Percentiles rank a stretch among this genome's conserved stretches.
phyloP scores from a whole-genome alignment of 306 rosid species.

The Medicago lupulina region DNA sequence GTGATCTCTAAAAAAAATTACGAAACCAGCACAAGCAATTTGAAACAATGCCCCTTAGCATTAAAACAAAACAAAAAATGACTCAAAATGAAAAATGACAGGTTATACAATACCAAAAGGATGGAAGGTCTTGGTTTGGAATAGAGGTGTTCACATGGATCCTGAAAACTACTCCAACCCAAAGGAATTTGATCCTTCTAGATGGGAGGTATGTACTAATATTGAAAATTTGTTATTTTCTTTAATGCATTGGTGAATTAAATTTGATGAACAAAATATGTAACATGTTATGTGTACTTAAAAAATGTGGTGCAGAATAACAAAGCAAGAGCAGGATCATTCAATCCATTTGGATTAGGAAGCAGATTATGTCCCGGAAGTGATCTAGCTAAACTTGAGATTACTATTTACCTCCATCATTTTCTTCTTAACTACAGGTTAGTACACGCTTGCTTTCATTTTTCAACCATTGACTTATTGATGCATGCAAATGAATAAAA shows the following conservation, averaged over 20 bases:
- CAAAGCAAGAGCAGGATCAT: constrained; percentile 59
- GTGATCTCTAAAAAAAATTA: not conserved
- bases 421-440: constrained; percentile 66
- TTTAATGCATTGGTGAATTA: not conserved
- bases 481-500: not conserved
- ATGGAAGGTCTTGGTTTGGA: constrained; percentile 78
- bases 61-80: not conserved
- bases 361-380: constrained; percentile 67
- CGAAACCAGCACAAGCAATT: not conserved
- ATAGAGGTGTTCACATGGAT: constrained; percentile 73
- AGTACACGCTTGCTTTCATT: not conserved
- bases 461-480: constrained; percentile 1
- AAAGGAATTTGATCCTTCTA: constrained; percentile 59
- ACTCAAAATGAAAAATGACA: constrained; percentile 24
- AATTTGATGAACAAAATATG: constrained; percentile 21
- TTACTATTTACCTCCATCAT: constrained; percentile 67
- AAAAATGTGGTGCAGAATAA: constrained; percentile 49
- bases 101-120: constrained; percentile 74
- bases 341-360: constrained; percentile 72
- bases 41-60: not conserved
- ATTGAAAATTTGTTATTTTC: not conserved
- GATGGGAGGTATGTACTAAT: constrained; percentile 63
- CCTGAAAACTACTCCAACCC: constrained; percentile 63
- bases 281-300: constrained; percentile 1
- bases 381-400: constrained; percentile 65